phyloP scores from a whole-genome alignment of 139 green algal genomes.

The Asterochloris sp. region DNA sequence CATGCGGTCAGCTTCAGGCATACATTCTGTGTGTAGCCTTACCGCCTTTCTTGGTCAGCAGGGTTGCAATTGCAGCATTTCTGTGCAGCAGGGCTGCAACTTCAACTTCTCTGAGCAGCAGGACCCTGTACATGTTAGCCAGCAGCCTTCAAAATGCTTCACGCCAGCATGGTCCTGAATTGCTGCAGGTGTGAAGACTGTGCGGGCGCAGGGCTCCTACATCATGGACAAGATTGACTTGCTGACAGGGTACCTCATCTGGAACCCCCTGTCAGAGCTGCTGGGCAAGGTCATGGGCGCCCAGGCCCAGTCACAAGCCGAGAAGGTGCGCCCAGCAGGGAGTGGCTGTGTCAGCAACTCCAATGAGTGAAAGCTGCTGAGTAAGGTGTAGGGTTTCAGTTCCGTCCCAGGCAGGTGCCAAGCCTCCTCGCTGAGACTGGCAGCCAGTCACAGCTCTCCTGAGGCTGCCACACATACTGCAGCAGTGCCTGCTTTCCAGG shows the following conservation, averaged over 20 bases:
- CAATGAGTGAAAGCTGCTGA: neutral
- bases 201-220: constrained; percentile 39
- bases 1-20: neutral
- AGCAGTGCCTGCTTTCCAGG: too few species aligned
- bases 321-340: neutral
- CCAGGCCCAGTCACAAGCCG: neutral
- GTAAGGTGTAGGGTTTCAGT: neutral
- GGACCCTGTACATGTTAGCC: too few species aligned
- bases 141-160: too few species aligned
- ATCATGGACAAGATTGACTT: constrained; percentile 78
- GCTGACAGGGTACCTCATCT: constrained; percentile 50
- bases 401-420: neutral
- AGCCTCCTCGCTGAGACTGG: too few species aligned
- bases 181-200: neutral
- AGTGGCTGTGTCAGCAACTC: neutral
- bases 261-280: constrained; percentile 34
- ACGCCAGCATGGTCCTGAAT: too few species aligned
- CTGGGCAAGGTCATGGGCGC: constrained; percentile 12
- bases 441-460: too few species aligned
- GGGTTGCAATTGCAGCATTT: neutral
- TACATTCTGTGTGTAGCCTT: constrained; percentile 2
- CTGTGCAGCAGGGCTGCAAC: neutral
- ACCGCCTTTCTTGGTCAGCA: neutral
- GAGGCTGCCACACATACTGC: too few species aligned
- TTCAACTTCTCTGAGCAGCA: too few species aligned